These are phyloP conservation scores for Clavispora fructus DNA, from an alignment of 805 yeast genomes.

Conservation along the genomic window DNA sequence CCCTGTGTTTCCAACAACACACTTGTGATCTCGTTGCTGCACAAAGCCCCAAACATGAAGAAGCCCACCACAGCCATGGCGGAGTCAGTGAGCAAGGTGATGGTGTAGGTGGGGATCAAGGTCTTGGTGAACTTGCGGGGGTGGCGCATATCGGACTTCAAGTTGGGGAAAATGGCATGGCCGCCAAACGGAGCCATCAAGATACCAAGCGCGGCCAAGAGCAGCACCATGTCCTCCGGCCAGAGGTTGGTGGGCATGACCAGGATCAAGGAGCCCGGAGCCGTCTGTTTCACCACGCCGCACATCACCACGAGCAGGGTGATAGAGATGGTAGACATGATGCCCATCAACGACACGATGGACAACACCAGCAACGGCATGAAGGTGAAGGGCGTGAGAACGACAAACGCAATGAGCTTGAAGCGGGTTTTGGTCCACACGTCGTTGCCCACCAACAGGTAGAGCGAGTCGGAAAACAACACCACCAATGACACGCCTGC, in stretches of 20 bases:
- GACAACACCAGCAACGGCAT: slow-evolving; percentile 72
- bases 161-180: slow-evolving; percentile 73
- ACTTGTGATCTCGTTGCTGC: slow-evolving; percentile 50
- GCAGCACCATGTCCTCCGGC: slow-evolving; percentile 50
- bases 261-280: slow-evolving; percentile 71
- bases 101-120: slow-evolving; percentile 52
- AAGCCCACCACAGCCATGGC: slow-evolving; percentile 64
- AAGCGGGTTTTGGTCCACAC: slow-evolving; percentile 43
- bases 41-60: slow-evolving; percentile 48
- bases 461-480: slow-evolving; percentile 78
- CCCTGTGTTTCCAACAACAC: slow-evolving; percentile 42
- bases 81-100: slow-evolving; percentile 56
- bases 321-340: slow-evolving; percentile 61
- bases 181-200: slow-evolving; percentile 83
- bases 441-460: slow-evolving; percentile 27
- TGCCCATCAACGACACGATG: slow-evolving; percentile 64
- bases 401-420: slow-evolving; percentile 62
- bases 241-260: slow-evolving; percentile 63
- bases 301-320: slow-evolving; percentile 53
- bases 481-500: slow-evolving; percentile 79
- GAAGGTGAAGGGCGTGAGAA: slow-evolving; percentile 77
- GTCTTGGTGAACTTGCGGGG: slow-evolving; percentile 54
- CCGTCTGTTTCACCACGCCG: slow-evolving; percentile 53
- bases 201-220: slow-evolving; percentile 60
- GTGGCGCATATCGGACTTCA: slow-evolving; percentile 66